Conservation (phyloP, 148 eudicot genomes). For the Nyssa sinensis region DNA sequence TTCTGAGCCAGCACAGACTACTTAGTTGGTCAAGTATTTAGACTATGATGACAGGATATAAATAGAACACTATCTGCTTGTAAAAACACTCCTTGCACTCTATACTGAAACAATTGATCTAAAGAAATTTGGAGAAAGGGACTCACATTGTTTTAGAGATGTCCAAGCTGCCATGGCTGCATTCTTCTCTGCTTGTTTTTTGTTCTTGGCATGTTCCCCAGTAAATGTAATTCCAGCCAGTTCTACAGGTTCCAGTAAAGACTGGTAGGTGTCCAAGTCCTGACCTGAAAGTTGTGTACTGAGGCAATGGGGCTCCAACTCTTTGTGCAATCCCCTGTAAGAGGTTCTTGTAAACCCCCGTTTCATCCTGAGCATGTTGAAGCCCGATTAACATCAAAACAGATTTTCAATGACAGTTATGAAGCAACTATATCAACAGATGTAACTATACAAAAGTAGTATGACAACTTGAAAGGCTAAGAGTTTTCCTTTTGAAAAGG, state of each 20-base stretch:
- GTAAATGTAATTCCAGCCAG: constrained; percentile 66
- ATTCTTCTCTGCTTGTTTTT: constrained; percentile 80
- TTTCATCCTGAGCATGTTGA: constrained; percentile 57
- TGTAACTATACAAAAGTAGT: neutral
- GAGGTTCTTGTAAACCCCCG: constrained; percentile 75
- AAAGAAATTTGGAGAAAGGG: constrained; percentile 8
- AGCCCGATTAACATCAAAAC: constrained; percentile 16
- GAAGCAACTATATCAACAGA: neutral
- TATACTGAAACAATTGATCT: neutral
- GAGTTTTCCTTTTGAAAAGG: neutral
- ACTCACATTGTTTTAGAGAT: constrained; percentile 67
- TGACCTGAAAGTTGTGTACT: constrained; percentile 63
- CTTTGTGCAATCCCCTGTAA: constrained; percentile 77
- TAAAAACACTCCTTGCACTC: neutral
- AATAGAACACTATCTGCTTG: neutral
- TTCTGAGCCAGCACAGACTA: neutral
- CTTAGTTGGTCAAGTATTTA: neutral
- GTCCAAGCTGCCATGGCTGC: constrained; percentile 87
- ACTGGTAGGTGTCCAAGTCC: constrained; percentile 72
- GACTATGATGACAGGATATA: neutral
- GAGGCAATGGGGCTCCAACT: constrained; percentile 76
- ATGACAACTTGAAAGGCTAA: neutral
- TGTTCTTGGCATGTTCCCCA: constrained; percentile 80
- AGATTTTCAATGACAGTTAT: neutral
- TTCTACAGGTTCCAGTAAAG: constrained; percentile 70